Evolutionary conservation across 225 moss, liverwort and hornwort species (phyloP).

Genomic region (Ulota crispa): DNA sequence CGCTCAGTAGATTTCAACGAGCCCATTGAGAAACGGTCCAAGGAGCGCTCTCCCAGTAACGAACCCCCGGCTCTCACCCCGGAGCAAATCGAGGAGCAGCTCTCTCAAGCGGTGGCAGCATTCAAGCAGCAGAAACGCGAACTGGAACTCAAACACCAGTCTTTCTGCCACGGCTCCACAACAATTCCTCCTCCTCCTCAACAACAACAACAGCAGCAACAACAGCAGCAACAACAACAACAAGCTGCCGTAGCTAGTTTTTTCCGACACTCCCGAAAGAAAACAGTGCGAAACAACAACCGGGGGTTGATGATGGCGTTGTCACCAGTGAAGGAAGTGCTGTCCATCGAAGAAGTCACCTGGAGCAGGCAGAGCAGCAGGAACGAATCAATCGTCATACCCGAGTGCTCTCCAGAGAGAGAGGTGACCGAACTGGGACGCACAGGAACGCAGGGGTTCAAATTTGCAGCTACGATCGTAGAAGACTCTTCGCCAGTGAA

Average conservation of each 20-base stretch:
- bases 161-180: conserved; percentile 42
- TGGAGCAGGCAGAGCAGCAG: conserved; percentile 51
- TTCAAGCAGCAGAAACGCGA: conserved; percentile 53
- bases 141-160: conserved; percentile 43
- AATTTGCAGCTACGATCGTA: conserved; percentile 27
- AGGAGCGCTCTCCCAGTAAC: conserved; percentile 28
- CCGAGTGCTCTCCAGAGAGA: conserved; percentile 12
- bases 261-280: conserved; percentile 43
- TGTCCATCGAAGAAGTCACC: conserved; percentile 47
- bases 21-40: conserved; percentile 50
- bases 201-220: neutral
- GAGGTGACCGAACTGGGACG: neutral
- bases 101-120: conserved; percentile 49
- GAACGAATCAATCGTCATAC: conserved; percentile 16
- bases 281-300: conserved; percentile 25
- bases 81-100: conserved; percentile 53
- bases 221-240: neutral
- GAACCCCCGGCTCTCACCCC: conserved; percentile 30
- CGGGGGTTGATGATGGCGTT: conserved; percentile 43
- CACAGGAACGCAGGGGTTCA: conserved; percentile 34
- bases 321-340: conserved; percentile 59
- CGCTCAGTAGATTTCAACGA: conserved; percentile 42
- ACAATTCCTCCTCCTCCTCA: neutral
- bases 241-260: conserved; percentile 16
- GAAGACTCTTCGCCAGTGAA: conserved; percentile 39